These are phyloP conservation scores for Artomyces pyxidatus DNA, from an alignment of 768 basidiomycete genomes.

Conservation along the genomic window DNA sequence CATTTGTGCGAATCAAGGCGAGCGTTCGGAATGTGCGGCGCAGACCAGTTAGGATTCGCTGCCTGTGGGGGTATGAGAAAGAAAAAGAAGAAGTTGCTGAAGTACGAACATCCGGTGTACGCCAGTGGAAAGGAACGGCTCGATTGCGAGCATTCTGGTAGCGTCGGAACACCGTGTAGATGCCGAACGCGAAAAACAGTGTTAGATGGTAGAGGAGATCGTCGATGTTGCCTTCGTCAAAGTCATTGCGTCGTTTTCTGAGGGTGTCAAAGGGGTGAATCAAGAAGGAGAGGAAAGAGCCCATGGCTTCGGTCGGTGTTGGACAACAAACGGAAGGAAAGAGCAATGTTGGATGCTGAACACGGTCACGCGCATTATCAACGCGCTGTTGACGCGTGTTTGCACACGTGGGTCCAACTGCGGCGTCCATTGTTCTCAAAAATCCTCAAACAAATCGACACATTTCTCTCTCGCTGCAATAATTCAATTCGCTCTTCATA, in stretches of 20 bases:
- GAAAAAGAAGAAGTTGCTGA: background rate
- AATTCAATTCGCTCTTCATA: no score
- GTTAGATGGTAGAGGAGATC: slow-evolving; percentile 63
- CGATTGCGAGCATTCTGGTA: slow-evolving; percentile 69
- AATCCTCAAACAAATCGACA: no score
- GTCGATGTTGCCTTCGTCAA: slow-evolving; percentile 25
- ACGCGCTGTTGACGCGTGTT: slow-evolving; percentile 15
- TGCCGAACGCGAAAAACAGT: slow-evolving; percentile 67
- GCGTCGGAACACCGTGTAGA: slow-evolving; percentile 70
- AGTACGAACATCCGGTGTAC: slow-evolving; percentile 48
- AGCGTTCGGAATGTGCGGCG: slow-evolving; percentile 48
- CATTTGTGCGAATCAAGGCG: slow-evolving; percentile 57
- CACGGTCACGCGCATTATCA: slow-evolving; percentile 11
- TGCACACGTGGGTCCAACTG: background rate
- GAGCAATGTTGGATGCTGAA: background rate
- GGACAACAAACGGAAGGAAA: background rate
- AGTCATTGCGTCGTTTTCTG: slow-evolving; percentile 36
- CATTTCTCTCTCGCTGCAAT: no score
- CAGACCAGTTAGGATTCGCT: slow-evolving; percentile 38
- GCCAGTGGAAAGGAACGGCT: slow-evolving; percentile 57
- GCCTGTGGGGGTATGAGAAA: background rate
- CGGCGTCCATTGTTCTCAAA: background rate
- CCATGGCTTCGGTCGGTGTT: slow-evolving; percentile 6
- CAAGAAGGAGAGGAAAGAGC: slow-evolving; percentile 27
- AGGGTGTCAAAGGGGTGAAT: slow-evolving; percentile 47